These are phyloP conservation scores for Skeletonema grethae DNA, from an alignment of 108 stramenopile species.

Conservation along the genomic window DNA sequence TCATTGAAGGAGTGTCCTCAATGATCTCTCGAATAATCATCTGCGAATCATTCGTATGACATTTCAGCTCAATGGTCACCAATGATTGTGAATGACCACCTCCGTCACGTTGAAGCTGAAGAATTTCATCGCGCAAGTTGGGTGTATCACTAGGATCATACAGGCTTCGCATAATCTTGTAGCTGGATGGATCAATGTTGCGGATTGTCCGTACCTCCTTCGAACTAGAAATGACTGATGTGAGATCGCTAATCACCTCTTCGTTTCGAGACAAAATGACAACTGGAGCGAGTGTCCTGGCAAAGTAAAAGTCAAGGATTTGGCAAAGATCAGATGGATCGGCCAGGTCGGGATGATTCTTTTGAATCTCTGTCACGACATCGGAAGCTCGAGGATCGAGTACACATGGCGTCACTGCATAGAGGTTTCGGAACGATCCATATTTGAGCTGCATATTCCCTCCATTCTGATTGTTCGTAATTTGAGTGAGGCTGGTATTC, in stretches of 20 bases:
- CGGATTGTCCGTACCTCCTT: conserved; percentile 38
- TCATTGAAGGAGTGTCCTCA: conserved; percentile 73
- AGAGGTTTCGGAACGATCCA: conserved; percentile 37
- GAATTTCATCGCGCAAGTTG: conserved; percentile 69
- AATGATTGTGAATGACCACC: conserved; percentile 14
- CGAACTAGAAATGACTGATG: conserved; percentile 20
- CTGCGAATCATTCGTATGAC: conserved; percentile 49
- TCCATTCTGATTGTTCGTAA: conserved; percentile 1
- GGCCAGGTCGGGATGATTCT: not conserved
- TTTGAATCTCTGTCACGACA: conserved; percentile 16
- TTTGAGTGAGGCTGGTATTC: conserved; percentile 6
- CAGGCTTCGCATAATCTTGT: conserved; percentile 70
- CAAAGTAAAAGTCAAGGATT: conserved; percentile 62
- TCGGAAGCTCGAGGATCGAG: conserved; percentile 30
- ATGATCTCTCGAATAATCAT: conserved; percentile 69
- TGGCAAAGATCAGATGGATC: conserved; percentile 38
- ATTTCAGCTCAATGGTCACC: conserved; percentile 52
- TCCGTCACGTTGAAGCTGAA: conserved; percentile 37
- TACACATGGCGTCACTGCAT: conserved; percentile 10
- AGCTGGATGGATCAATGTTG: conserved; percentile 34
- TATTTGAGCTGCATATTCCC: conserved; percentile 21
- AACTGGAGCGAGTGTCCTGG: conserved; percentile 55
- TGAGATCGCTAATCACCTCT: conserved; percentile 22
- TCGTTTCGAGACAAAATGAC: conserved; percentile 52
- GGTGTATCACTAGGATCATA: conserved; percentile 63